Evolutionary conservation across 2,329 filamentous ascomycete genomes (phyloP), one percentile per base, ranked within the genome.

Genomic region (Ophiostoma piceae): DNA sequence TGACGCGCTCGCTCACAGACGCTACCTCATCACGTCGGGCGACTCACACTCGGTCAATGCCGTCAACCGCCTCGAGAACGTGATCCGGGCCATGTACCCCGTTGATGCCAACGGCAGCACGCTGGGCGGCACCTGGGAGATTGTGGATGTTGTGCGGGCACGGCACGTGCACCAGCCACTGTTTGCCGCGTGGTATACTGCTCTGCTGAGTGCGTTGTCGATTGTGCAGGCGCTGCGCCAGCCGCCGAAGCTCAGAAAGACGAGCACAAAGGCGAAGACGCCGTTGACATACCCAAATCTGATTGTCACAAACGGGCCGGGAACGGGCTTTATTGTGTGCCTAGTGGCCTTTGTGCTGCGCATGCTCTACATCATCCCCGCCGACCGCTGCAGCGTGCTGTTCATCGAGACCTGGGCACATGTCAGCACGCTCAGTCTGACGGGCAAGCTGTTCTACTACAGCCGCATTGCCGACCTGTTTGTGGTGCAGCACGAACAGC

Each of bases 321-420:
- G 90, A 0, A 97, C 92, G 0, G 92, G 90, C 0, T 92, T 96
- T 72, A 89, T 96, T 47, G 83, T 97, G 66, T 84, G 83, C 1
- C 68, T 86, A 1, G 80, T 81, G 0, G 84, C 82, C 0, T 81
- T 84, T 54, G 1, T 81, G 0, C 75, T 87, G 66, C 86, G 84
- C 75, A 71, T 86, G 12, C 74, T 82, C 43, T 80, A 74, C 68
- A 11, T 82, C 6, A 79, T 81, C 35, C 83, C 83, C 0, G 77
- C 81, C 26, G 79, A 83, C 37, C 85, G 84, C 73, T 89, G 94
- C 81, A 87, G 88, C 72, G 89, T 91, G 11, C 82, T 98, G 16
- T 99, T 95, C 77, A 86, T 97, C 37, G 95, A 99, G 82, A 95
- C 91, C 26, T 97, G 94, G 90, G 94, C 95, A 2, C 85, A 95